phyloP scores from a whole-genome alignment of 2,329 filamentous ascomycete species.

The Trichoderma oligosporum region DNA sequence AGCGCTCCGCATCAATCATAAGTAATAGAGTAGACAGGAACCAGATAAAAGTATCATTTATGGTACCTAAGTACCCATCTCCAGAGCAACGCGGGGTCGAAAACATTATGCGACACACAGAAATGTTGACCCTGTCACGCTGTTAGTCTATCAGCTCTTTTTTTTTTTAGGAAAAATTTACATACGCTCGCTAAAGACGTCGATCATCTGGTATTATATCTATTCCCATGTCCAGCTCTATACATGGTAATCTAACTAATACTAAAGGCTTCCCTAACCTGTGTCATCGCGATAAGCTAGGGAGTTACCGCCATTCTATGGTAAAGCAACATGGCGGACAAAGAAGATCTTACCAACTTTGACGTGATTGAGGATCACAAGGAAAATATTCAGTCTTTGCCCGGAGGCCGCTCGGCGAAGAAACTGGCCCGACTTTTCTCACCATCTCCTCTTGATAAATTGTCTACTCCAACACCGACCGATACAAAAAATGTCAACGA shows the following conservation, averaged over 20 bases:
- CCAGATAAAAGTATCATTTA: background rate
- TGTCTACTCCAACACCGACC: constrained; percentile 61
- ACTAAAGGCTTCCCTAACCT: background rate
- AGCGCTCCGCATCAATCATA: background rate
- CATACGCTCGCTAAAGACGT: background rate
- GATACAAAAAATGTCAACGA: constrained; percentile 76
- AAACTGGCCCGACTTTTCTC: constrained; percentile 82
- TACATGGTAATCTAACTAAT: background rate
- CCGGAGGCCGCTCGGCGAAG: constrained; percentile 80
- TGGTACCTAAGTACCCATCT: constrained; percentile 2
- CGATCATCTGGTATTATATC: background rate
- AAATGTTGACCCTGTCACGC: background rate
- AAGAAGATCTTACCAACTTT: constrained; percentile 65
- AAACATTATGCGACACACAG: constrained; percentile 7
- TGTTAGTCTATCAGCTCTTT: constrained; percentile 2
- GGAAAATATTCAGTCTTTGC: constrained; percentile 94
- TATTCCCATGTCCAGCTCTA: background rate
- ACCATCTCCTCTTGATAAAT: constrained; percentile 56
- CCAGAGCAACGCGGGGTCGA: constrained; percentile 13
- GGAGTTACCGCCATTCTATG: constrained; percentile 21
- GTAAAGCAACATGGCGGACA: constrained; percentile 43
- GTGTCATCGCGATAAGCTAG: background rate
- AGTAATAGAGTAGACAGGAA: background rate
- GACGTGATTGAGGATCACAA: constrained; percentile 95
- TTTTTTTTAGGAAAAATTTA: background rate